phyloP scores from a whole-genome alignment of 2,329 filamentous ascomycete species.

The Arthrobotrys sphaeroides region DNA sequence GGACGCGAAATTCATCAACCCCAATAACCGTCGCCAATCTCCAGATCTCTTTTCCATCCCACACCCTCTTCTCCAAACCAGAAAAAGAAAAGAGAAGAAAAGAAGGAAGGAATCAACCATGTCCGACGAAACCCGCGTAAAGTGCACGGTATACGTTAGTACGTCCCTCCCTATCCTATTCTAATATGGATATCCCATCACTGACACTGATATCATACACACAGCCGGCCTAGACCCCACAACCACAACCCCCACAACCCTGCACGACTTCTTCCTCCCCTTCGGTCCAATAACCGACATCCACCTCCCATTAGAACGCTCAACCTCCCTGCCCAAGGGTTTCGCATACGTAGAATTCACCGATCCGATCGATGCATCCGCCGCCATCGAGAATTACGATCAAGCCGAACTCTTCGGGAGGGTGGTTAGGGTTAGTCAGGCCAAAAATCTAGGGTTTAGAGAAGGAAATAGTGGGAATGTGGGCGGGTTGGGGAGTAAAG shows the following conservation, averaged over 20 bases:
- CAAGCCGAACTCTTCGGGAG: constrained; percentile 93
- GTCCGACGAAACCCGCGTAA: constrained; percentile 84
- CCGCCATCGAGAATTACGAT: constrained; percentile 99
- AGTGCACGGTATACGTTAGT: constrained; percentile 85
- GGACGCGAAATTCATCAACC: neutral
- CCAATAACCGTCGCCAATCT: neutral
- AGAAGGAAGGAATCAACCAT: constrained; percentile 64
- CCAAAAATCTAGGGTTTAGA: constrained; percentile 67
- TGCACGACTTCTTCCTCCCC: constrained; percentile 92
- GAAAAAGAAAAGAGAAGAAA: neutral
- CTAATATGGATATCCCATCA: neutral
- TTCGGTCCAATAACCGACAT: constrained; percentile 96
- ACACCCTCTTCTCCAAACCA: neutral
- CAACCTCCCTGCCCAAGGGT: constrained; percentile 77
- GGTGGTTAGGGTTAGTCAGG: constrained; percentile 88
- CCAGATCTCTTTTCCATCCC: neutral
- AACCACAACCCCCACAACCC: constrained; percentile 75
- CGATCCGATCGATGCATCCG: constrained; percentile 81
- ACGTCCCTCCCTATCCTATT: constrained; percentile 2
- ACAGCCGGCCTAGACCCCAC: constrained; percentile 77
- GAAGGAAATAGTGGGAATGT: constrained; percentile 61
- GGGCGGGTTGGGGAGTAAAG: constrained; percentile 83
- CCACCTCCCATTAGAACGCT: constrained; percentile 83
- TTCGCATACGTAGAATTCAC: constrained; percentile 98
- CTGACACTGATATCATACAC: neutral